Evolutionary conservation across 768 basidiomycete species (phyloP), one percentile per base, ranked within the genome.

Genomic region (Lactarius psammicola): DNA sequence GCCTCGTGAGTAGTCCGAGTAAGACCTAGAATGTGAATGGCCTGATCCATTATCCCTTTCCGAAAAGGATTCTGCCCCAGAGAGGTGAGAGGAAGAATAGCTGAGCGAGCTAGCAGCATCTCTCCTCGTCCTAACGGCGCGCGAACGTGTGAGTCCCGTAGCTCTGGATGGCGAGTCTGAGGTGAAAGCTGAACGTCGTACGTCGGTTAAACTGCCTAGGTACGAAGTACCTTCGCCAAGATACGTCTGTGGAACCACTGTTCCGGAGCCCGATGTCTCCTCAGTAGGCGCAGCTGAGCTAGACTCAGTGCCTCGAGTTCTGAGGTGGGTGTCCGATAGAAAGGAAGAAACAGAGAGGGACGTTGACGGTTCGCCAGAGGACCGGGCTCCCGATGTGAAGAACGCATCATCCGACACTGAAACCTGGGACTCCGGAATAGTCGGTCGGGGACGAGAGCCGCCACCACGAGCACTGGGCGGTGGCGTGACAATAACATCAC

Each of bases 41-140:
- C 72, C 75, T 6, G 75, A 72, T 10, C 67, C 68, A 64, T 87
- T 86, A 74, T 87, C 87, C 72, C 85, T 87, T 66, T 89, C 86
- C 0, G 83, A 84, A 6, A 73, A 74, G 13, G 77, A 77, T n/a
- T 82, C 82, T n/a, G 72, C 73, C 69, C 71, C 73, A 66, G 68
- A 72, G 59, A 75, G 71, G 62, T 78, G 77, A 1, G 78, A 77
- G 73, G 71, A 79, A 1, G 82, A 80, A 60, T 78, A 77, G 8
- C 81, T 78, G 46, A 81, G 76, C 5, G 83, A 79, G 42, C 78
- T 77, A 2, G 81, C 56, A 30, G 17, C 80, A 4, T 65, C 62
- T 15, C 79, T 74, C 40, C 85, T 78, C 64, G 88, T 77, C 61
- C 87, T 77, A 8, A 90, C 80, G 44, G 81, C 88, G 18, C 83